These are phyloP conservation scores for Xylaria venustula DNA, from an alignment of 495 filamentous ascomycete genomes.

Conservation along the genomic window DNA sequence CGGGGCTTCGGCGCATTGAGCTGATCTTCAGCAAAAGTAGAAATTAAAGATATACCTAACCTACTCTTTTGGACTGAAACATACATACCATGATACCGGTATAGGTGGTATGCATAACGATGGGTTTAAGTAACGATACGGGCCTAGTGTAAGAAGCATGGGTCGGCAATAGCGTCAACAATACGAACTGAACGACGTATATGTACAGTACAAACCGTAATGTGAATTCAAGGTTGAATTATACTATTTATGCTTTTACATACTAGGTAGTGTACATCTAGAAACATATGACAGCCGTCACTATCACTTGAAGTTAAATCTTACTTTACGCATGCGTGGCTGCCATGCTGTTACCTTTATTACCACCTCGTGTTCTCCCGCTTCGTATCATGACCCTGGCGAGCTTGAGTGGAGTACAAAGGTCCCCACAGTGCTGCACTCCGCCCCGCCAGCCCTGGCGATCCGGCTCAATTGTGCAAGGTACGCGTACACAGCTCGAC, in stretches of 20 bases:
- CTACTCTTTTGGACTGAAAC: background rate
- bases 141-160: no score
- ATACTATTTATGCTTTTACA: background rate
- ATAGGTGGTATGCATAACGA: no score
- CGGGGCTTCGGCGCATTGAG: no score
- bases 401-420: background rate
- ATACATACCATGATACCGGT: conserved; percentile 3
- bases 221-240: no score
- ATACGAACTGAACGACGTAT: no score
- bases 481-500: no score
- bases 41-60: no score
- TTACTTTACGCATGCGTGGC: background rate
- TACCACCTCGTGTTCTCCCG: conserved; percentile 7
- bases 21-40: no score
- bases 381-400: conserved; percentile 6
- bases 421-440: background rate
- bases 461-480: no score
- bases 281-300: background rate
- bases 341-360: conserved; percentile 7
- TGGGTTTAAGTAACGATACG: no score
- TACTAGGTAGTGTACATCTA: background rate
- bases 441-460: background rate
- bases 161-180: background rate
- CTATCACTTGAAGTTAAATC: background rate
- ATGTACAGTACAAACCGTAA: no score